These are phyloP conservation scores for Quercus suber DNA, from an alignment of 306 rosid species.

Conservation along the genomic window DNA sequence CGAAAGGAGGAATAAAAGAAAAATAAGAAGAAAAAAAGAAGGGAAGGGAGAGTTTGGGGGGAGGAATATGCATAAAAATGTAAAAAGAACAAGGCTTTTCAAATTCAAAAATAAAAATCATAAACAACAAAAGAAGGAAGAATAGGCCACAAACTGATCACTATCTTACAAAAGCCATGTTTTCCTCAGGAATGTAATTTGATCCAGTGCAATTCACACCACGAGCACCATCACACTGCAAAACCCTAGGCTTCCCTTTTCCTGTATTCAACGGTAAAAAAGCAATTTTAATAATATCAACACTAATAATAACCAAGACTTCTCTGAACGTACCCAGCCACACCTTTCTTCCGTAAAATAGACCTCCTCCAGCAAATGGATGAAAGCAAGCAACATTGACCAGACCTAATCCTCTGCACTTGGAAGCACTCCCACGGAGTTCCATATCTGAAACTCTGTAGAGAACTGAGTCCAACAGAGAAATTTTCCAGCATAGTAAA, in stretches of 20 bases:
- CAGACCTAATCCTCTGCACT: slow-evolving; percentile 87
- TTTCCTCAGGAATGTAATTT: slow-evolving; percentile 41
- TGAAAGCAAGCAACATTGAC: slow-evolving; percentile 95
- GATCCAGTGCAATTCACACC: slow-evolving; percentile 33
- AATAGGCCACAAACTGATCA: slow-evolving; percentile 33
- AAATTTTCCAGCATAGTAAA: slow-evolving; percentile 3
- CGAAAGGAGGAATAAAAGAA: not conserved
- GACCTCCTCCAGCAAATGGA: slow-evolving; percentile 95
- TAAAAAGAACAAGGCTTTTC: not conserved
- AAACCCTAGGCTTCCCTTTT: slow-evolving; percentile 82
- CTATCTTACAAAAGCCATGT: slow-evolving; percentile 32
- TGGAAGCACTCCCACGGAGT: slow-evolving; percentile 92
- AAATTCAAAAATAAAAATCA: not conserved
- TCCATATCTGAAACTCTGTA: slow-evolving; percentile 90
- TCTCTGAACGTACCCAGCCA: slow-evolving; percentile 3
- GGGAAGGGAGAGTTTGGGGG: too few species aligned
- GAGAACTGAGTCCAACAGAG: slow-evolving; percentile 15
- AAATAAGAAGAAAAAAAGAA: not conserved
- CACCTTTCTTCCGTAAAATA: slow-evolving; percentile 96
- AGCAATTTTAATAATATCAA: slow-evolving; percentile 12
- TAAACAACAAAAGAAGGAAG: slow-evolving; percentile 20
- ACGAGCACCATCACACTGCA: slow-evolving; percentile 36
- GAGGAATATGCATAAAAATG: not conserved
- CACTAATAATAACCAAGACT: not conserved
- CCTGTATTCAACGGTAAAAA: slow-evolving; percentile 50